These are phyloP conservation scores for Tympanopsis confertula DNA, from an alignment of 2,329 filamentous ascomycete species.

Conservation along the genomic window DNA sequence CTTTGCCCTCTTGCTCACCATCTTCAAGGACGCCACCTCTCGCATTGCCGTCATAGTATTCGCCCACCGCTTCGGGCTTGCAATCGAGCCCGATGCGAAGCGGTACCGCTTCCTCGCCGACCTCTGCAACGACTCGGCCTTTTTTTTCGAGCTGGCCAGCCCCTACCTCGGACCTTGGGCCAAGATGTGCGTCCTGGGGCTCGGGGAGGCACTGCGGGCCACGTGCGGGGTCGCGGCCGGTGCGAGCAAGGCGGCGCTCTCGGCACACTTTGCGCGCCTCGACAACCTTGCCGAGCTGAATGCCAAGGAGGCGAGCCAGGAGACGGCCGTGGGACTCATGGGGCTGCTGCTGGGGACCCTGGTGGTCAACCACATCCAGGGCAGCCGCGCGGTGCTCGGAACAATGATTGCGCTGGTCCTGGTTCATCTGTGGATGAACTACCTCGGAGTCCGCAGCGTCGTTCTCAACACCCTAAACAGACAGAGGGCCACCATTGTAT, in stretches of 20 bases:
- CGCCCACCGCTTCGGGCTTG: slow-evolving; percentile 68
- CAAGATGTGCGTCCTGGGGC: slow-evolving; percentile 36
- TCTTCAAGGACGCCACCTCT: slow-evolving; percentile 71
- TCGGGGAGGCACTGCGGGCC: slow-evolving; percentile 37
- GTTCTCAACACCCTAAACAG: slow-evolving; percentile 75
- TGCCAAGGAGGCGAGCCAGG: slow-evolving; percentile 88
- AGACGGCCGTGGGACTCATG: slow-evolving; percentile 79
- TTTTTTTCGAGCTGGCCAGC: slow-evolving; percentile 75
- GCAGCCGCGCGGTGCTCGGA: slow-evolving; percentile 60
- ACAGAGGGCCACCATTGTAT: slow-evolving; percentile 72
- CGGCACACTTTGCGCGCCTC: slow-evolving; percentile 77
- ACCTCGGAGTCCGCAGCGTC: slow-evolving; percentile 72
- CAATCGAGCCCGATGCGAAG: slow-evolving; percentile 84
- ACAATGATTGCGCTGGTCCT: slow-evolving; percentile 61
- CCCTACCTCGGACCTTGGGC: slow-evolving; percentile 51
- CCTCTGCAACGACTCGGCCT: slow-evolving; percentile 75
- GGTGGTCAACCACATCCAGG: slow-evolving; percentile 66
- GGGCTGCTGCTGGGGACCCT: slow-evolving; percentile 78
- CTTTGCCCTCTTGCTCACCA: slow-evolving; percentile 68
- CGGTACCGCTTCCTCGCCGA: slow-evolving; percentile 79
- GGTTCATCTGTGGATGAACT: slow-evolving; percentile 75
- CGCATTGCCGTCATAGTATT: slow-evolving; percentile 78
- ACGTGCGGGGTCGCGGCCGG: slow-evolving; percentile 85
- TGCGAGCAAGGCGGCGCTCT: slow-evolving; percentile 80
- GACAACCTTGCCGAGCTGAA: slow-evolving; percentile 89